A percentile compares a stretch with the other conserved stretches of the same genome.
These are phyloP conservation scores for Colletotrichum gigasporum DNA, from an alignment of 2,329 filamentous ascomycete species.

Conservation along the genomic window DNA sequence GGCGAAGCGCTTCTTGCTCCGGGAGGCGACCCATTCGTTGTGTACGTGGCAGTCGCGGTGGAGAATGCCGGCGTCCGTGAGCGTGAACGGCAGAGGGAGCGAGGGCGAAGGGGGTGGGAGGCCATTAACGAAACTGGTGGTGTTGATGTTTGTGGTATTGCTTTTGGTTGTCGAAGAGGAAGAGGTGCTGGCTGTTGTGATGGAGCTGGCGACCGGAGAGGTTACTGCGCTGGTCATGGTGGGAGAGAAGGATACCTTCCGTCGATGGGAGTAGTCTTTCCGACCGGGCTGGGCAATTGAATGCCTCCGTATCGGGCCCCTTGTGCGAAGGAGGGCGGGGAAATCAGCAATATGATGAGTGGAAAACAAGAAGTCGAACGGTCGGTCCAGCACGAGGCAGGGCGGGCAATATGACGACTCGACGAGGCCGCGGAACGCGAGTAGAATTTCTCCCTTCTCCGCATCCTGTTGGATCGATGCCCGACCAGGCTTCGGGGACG, in stretches of 20 bases:
- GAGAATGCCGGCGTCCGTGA: slow-evolving; percentile 57
- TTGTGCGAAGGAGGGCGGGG: not conserved
- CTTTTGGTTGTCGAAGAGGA: slow-evolving; percentile 11
- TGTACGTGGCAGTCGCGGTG: slow-evolving; percentile 60
- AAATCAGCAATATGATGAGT: not conserved
- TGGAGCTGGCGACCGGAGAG: slow-evolving; percentile 14
- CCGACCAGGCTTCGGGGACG: slow-evolving; percentile 5
- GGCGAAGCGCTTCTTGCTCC: slow-evolving; percentile 58
- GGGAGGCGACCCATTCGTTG: slow-evolving; percentile 55
- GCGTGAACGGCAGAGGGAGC: slow-evolving; percentile 47
- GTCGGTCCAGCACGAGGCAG: not conserved
- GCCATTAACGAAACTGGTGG: slow-evolving; percentile 12
- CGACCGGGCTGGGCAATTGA: slow-evolving; percentile 23
- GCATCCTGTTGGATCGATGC: slow-evolving; percentile 3
- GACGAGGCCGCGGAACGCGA: not conserved
- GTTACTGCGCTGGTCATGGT: slow-evolving; percentile 21
- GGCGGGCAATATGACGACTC: not conserved
- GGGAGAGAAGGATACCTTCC: slow-evolving; percentile 27
- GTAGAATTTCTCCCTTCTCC: slow-evolving; percentile 4
- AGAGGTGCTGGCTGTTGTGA: slow-evolving; percentile 12
- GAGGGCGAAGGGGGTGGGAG: not conserved
- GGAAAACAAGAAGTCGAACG: not conserved
- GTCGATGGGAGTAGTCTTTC: slow-evolving; percentile 25
- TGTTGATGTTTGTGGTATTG: slow-evolving; percentile 1
- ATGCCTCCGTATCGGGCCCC: slow-evolving; percentile 24